A percentile compares a stretch with the other conserved stretches of the same genome.
These are phyloP conservation scores for Fusarium fracticaudum DNA, from an alignment of 2,329 filamentous ascomycete species.

Conservation along the genomic window DNA sequence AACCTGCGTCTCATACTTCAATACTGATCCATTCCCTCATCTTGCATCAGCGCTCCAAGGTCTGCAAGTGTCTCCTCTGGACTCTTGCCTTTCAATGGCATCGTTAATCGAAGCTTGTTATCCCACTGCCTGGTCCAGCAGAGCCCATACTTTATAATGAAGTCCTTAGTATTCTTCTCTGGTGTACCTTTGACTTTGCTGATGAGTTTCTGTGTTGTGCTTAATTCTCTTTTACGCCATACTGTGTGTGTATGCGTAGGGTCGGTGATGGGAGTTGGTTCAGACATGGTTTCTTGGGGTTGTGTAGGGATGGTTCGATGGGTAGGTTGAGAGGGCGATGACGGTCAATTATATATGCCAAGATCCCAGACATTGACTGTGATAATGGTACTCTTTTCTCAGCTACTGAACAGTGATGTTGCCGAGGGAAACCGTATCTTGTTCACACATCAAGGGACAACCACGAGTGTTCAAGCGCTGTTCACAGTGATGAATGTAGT, in stretches of 20 bases:
- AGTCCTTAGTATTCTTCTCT: fast-evolving
- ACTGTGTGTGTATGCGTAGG: neutral
- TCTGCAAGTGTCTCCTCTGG: neutral
- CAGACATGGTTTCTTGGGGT: neutral
- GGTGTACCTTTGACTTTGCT: fast-evolving
- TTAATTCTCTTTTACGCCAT: neutral
- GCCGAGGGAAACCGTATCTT: fast-evolving
- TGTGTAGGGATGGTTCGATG: neutral
- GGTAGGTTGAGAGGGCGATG: no score
- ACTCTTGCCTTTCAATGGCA: neutral
- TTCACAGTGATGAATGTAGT: neutral
- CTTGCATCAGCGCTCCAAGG: neutral
- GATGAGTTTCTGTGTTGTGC: fast-evolving
- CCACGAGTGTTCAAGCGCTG: fast-evolving
- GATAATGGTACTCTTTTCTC: fast-evolving
- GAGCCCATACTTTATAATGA: neutral
- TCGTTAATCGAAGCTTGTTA: neutral
- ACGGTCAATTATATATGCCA: neutral
- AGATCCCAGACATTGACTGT: fast-evolving
- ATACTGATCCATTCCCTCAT: neutral
- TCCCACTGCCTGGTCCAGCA: neutral
- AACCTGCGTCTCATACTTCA: neutral
- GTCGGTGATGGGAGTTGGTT: neutral
- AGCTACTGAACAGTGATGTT: neutral
- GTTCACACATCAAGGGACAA: neutral